Base-by-base conservation (phyloP, 176 grass and related monocot genomes). In the Eremochloa ophiuroides region DNA sequence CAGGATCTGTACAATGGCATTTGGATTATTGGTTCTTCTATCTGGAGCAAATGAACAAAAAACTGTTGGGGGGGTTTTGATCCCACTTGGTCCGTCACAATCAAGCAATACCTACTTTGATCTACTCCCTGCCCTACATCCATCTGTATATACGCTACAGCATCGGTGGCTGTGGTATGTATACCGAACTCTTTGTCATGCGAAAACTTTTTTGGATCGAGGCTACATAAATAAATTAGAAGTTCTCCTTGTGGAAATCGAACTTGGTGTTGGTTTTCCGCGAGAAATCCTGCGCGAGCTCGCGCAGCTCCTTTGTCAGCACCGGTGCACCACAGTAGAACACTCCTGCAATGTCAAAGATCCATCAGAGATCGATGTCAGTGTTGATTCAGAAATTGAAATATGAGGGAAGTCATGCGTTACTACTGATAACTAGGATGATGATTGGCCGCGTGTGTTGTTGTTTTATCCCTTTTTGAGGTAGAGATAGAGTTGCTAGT, bases 191-290 rank as follows among this genome's bases (percentile, higher is more conserved):
- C 25, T 26, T 79, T 13, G 26, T 31, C 46, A 39, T 73, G 58
- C 22, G n/a, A 66, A 58, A 88, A 83, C 59, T 78, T 79, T 75
- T 58, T 75, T 58, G 12, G 3, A 55, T 12, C 31, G 75, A 18
- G 13, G 16, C 63, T 22, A 38, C 59, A 69, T 1, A 60, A n/a
- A n/a, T 62, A 62, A 55, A 76, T 71, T 74, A 97, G 74, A 97
- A 97, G 71, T 97, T 97, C 79, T 97, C 94, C 82, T 97, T 97
- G 83, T 97, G 89, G 83, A 97, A 97, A 25, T 94, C 89, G 63
- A 97, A 97, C 73, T 85, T 97, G 12, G 94, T 97, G 70, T 22
- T 87, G 39, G 94, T 97, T 70, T 87, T 92, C 51, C 89, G 84
- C 0, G 94, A 94, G 79, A 94, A 97, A 76, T 97, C 91, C 5